Base-by-base conservation (phyloP, 768 basidiomycete species). In the Suillus hirtellus region DNA sequence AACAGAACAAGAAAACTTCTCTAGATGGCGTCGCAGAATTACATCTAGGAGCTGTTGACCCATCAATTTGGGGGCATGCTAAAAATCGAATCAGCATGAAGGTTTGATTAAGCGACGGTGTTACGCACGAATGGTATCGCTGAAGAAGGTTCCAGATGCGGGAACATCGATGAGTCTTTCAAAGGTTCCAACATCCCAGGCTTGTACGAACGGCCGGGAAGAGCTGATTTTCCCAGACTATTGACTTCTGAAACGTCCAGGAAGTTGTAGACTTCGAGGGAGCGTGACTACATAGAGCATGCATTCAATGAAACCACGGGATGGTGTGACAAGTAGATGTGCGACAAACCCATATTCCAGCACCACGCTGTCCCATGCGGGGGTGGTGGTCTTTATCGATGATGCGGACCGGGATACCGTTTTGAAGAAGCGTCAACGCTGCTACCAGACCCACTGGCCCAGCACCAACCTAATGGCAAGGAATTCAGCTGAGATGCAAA, bases 181-280 rank as follows among this genome's bases (percentile, higher is more conserved):
- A 60, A 14, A 47, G 40, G 59, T 47, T 63, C 63, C 34, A 60
- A n/a, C 7, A n/a, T 52, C 17, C 58, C 58, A 8, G 24, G 66
- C 50, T 76, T 70, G 66, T 80, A 81, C 54, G 69, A 70, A 27
- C 76, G 73, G 2, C 74, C 73, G 3, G 67, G 68, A 31, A 71
- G 69, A 9, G 71, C 67, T 2, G 65, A 59, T 44, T 72, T 76
- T 8, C 75, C 73, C 24, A 49, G 61, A 38, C 74, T 68, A 47
- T 76, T 38, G 10, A 81, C 71, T 15, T 79, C 72, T 38, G 77
- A 75, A 47, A 80, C 72, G 10, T 79, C 71, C 55, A 83, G 68
- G 55, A 69, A 73, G 10, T 72, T 66, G 62, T 78, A 78, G 31
- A 83, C 64, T 65, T 83, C 81, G 12, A 79, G 67, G 4, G 81